These are phyloP conservation scores for Penicillium freii DNA, from an alignment of 2,329 filamentous ascomycete species.

Conservation along the genomic window DNA sequence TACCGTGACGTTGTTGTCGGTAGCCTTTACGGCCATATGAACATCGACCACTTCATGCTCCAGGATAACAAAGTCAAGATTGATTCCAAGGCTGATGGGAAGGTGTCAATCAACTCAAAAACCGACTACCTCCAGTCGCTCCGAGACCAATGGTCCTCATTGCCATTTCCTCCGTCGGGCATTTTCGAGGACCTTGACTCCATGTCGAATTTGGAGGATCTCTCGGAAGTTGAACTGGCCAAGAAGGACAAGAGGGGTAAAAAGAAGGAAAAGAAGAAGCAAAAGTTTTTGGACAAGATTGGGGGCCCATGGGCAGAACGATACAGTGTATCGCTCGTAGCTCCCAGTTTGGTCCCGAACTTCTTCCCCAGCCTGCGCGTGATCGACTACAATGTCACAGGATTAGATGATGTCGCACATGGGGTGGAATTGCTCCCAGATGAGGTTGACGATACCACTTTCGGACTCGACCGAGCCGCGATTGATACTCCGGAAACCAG, in stretches of 20 bases:
- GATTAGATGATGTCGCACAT: conserved; percentile 59
- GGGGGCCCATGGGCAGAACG: conserved; percentile 81
- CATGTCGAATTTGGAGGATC: conserved; percentile 4
- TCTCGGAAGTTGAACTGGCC: conserved; percentile 3
- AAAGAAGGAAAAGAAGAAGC: conserved; percentile 51
- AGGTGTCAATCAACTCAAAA: conserved; percentile 66
- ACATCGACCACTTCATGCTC: conserved; percentile 93
- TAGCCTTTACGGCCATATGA: conserved; percentile 91
- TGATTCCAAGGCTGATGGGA: conserved; percentile 37
- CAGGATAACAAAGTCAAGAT: conserved; percentile 80
- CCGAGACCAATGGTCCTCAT: conserved; percentile 70
- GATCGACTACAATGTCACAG: conserved; percentile 88
- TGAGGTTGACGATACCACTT: conserved; percentile 1
- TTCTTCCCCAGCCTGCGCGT: conserved; percentile 87
- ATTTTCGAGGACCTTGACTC: conserved; percentile 16
- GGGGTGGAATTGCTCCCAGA: conserved; percentile 23
- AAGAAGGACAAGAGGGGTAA: conserved; percentile 48
- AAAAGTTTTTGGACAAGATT: conserved; percentile 63
- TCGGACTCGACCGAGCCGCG: background rate
- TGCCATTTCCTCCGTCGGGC: conserved; percentile 57
- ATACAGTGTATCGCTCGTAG: conserved; percentile 76
- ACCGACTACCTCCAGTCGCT: conserved; percentile 77
- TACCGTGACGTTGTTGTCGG: conserved; percentile 86
- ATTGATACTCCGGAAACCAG: background rate
- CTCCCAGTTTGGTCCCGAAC: conserved; percentile 87